A percentile compares a stretch with the other conserved stretches of the same genome.
phyloP scores from a whole-genome alignment of 495 filamentous ascomycete genomes.

The Baudoinia panamericana region DNA sequence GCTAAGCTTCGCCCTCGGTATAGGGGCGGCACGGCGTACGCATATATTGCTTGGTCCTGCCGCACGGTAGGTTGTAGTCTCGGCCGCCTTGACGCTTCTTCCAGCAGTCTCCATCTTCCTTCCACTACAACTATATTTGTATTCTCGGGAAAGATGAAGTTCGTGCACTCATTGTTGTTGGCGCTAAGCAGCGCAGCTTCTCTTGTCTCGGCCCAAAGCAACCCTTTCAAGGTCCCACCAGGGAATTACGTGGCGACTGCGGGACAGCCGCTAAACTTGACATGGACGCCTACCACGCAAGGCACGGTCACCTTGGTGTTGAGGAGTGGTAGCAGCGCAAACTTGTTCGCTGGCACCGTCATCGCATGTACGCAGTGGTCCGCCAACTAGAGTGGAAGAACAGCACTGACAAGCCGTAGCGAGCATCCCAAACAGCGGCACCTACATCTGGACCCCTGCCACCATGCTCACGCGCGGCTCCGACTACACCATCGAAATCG shows the following conservation, averaged over 20 bases:
- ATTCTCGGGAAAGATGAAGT: background rate
- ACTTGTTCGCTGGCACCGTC: conserved; percentile 33
- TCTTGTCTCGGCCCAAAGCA: conserved; percentile 23
- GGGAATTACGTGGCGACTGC: conserved; percentile 36
- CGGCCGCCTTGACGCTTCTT: background rate
- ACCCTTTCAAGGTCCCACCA: conserved; percentile 42
- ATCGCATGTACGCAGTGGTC: conserved; percentile 40
- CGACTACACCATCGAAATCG: conserved; percentile 49
- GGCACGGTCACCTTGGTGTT: conserved; percentile 44
- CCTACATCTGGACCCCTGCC: conserved; percentile 43
- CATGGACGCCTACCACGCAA: conserved; percentile 41
- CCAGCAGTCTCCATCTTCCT: background rate
- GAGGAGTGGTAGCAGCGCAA: conserved; percentile 37
- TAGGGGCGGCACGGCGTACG: no score
- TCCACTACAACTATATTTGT: conserved; percentile 5
- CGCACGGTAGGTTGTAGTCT: no score
- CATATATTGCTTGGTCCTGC: no score
- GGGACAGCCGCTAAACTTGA: conserved; percentile 39
- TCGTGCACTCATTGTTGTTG: conserved; percentile 9
- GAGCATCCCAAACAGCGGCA: conserved; percentile 43
- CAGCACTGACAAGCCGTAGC: conserved; percentile 27
- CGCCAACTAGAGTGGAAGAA: conserved; percentile 1
- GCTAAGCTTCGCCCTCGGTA: no score
- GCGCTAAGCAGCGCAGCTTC: conserved; percentile 11
- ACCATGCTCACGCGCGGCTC: conserved; percentile 31